phyloP scores from a whole-genome alignment of 768 basidiomycete species.

The Leccinum disarticulatum region DNA sequence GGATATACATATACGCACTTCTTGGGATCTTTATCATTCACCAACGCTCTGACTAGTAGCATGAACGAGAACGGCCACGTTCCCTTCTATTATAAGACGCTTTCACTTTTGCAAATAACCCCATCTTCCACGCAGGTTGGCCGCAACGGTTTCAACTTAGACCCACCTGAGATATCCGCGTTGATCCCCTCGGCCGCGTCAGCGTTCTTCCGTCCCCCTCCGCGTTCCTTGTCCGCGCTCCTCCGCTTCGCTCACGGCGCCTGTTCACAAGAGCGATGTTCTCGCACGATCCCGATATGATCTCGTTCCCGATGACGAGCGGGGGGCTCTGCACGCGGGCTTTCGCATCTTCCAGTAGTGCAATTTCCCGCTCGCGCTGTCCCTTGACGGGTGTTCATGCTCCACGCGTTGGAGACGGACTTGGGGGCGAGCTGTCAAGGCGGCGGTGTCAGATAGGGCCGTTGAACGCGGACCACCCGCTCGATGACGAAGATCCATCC shows the following conservation, averaged over 20 bases:
- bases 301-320: conserved; percentile 6
- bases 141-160: background rate
- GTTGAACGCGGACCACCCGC: background rate
- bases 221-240: conserved; percentile 2
- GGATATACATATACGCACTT: background rate
- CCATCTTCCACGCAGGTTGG: background rate
- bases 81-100: background rate
- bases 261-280: conserved; percentile 8
- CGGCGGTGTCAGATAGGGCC: background rate
- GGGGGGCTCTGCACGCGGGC: background rate
- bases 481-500: conserved; percentile 1
- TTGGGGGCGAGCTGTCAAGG: conserved; percentile 1
- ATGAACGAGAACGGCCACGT: background rate
- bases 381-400: conserved; percentile 8
- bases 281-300: conserved; percentile 12
- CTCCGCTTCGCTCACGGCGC: conserved; percentile 1
- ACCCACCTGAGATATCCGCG: conserved; percentile 9
- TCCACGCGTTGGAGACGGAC: conserved; percentile 11
- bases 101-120: background rate
- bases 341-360: conserved; percentile 11
- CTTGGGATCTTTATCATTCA: background rate
- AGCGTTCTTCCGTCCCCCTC: too few relatives aligned
- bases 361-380: conserved; percentile 11
- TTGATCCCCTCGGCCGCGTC: conserved; percentile 1
- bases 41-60: background rate